Conservation (phyloP, 2,329 filamentous ascomycete genomes). For the Didymella lethalis region DNA sequence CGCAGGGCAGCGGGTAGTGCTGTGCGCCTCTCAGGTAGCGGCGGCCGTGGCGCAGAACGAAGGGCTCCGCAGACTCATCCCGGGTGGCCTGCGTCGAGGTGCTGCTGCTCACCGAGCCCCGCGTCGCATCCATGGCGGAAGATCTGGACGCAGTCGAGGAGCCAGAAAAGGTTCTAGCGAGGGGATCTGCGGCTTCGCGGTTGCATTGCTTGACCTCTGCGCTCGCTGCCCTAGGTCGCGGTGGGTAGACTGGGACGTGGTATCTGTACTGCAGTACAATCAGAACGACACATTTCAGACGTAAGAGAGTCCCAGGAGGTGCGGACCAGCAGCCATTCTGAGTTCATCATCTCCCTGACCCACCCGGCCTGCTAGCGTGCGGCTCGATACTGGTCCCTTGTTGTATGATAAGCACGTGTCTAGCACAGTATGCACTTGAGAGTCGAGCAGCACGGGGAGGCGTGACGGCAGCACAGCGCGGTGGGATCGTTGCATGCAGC, state of each 20-base stretch:
- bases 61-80: slow-evolving; percentile 52
- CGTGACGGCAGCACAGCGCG: slow-evolving; percentile 3
- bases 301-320: slow-evolving; percentile 23
- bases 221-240: slow-evolving; percentile 40
- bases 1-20: slow-evolving; percentile 83
- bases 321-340: slow-evolving; percentile 49
- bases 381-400: slow-evolving; percentile 44
- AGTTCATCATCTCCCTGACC: slow-evolving; percentile 45
- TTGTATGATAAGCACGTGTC: slow-evolving; percentile 46
- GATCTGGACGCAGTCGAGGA: slow-evolving; percentile 22
- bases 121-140: slow-evolving; percentile 47
- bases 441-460: slow-evolving; percentile 24
- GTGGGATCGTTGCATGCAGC: slow-evolving; percentile 1
- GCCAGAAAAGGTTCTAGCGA: slow-evolving; percentile 46
- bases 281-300: slow-evolving; percentile 10
- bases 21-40: slow-evolving; percentile 81
- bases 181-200: slow-evolving; percentile 47
- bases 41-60: slow-evolving; percentile 78
- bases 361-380: slow-evolving; percentile 46
- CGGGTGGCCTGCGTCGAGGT: slow-evolving; percentile 46
- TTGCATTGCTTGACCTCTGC: slow-evolving; percentile 50
- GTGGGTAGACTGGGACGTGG: slow-evolving; percentile 7
- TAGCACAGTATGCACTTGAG: slow-evolving; percentile 18
- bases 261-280: slow-evolving; percentile 46
- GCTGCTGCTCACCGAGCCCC: slow-evolving; percentile 52